phyloP scores from a whole-genome alignment of 2,329 filamentous ascomycete genomes.

The Cordyceps sp. region DNA sequence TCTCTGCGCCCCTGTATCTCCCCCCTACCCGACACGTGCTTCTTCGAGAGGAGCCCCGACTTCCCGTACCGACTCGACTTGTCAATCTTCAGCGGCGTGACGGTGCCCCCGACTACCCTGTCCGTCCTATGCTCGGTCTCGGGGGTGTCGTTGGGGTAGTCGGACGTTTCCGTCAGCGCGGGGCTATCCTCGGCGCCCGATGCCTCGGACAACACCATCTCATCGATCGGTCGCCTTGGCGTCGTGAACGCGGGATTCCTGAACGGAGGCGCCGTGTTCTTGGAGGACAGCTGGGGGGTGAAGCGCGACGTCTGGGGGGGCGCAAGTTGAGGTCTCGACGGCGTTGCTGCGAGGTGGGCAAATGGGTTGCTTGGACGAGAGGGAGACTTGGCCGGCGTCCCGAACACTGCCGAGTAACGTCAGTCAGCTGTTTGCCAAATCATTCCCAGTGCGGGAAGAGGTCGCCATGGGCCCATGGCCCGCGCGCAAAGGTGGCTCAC shows the following conservation, averaged over 20 bases:
- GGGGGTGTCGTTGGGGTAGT: conserved; percentile 32
- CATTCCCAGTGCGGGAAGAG: neutral
- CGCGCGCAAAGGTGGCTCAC: conserved; percentile 17
- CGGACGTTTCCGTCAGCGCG: conserved; percentile 38
- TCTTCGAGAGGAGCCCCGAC: conserved; percentile 19
- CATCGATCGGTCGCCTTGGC: conserved; percentile 39
- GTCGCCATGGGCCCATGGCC: neutral
- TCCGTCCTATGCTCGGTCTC: conserved; percentile 30
- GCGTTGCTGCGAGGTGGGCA: conserved; percentile 17
- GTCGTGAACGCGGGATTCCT: conserved; percentile 50
- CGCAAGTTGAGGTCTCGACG: conserved; percentile 21
- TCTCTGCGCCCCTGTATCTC: conserved; percentile 37
- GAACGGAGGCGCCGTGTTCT: conserved; percentile 32
- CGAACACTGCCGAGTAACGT: conserved; percentile 15
- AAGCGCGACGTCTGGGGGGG: conserved; percentile 29
- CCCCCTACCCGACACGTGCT: conserved; percentile 39
- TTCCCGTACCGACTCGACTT: conserved; percentile 29
- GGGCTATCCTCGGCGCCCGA: conserved; percentile 45
- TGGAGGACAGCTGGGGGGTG: conserved; percentile 23
- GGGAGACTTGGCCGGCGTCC: conserved; percentile 19
- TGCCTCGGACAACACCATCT: conserved; percentile 33
- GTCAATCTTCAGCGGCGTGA: conserved; percentile 29
- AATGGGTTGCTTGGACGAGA: conserved; percentile 17
- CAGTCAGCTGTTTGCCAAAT: conserved; percentile 4
- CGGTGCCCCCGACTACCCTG: conserved; percentile 22